These are phyloP conservation scores for Raphanus hybrid DNA, from an alignment of 441 rosid genomes.

Conservation along the genomic window DNA sequence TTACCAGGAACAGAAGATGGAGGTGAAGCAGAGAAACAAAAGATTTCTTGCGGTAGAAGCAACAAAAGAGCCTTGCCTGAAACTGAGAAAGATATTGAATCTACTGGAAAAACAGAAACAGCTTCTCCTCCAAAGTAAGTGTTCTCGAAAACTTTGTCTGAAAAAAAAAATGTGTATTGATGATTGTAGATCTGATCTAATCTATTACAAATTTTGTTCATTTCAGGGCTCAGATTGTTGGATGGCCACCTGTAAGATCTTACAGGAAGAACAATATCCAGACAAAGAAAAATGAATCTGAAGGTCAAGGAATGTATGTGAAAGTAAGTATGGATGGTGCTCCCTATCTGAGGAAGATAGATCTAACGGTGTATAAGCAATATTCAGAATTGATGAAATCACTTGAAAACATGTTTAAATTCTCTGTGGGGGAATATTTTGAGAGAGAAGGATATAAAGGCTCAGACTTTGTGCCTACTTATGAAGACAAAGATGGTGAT, in stretches of 20 bases:
- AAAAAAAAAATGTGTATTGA: not conserved
- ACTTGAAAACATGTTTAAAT: conserved; percentile 81
- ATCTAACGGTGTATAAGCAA: conserved; percentile 65
- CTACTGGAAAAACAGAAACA: conserved; percentile 38
- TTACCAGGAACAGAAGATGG: conserved; percentile 55
- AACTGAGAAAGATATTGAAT: conserved; percentile 39
- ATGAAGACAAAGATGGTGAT: conserved; percentile 95
- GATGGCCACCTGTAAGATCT: conserved; percentile 92
- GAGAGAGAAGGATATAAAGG: conserved; percentile 92
- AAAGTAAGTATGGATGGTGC: conserved; percentile 51
- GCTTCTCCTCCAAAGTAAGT: conserved; percentile 63
- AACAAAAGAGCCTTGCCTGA: conserved; percentile 55
- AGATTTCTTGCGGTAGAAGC: conserved; percentile 31
- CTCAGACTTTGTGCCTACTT: conserved; percentile 87
- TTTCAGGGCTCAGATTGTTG: conserved; percentile 79
- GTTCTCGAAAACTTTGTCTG: not conserved
- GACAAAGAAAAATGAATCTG: conserved; percentile 59
- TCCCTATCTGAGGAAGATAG: conserved; percentile 88
- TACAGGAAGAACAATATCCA: conserved; percentile 74
- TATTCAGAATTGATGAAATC: conserved; percentile 72
- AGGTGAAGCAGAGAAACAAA: conserved; percentile 34
- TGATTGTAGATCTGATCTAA: conserved; percentile 18
- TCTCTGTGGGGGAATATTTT: conserved; percentile 59
- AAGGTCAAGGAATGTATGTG: conserved; percentile 64
- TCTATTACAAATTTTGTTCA: not conserved